phyloP scores from a whole-genome alignment of 225 moss, liverwort and hornwort species.

The Antitrichia curtipendula region DNA sequence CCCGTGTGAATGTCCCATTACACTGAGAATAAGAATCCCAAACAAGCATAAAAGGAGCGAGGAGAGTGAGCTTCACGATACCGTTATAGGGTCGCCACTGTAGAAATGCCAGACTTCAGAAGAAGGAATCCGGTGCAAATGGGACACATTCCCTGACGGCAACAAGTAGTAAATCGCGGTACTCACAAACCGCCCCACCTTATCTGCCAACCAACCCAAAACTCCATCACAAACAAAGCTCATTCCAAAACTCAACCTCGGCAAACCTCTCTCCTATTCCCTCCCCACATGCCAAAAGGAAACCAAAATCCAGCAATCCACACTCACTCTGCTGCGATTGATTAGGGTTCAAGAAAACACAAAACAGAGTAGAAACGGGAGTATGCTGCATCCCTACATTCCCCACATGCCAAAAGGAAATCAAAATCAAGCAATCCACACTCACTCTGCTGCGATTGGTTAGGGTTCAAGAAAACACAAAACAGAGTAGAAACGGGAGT shows the following conservation, averaged over 20 bases:
- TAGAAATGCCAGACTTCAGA: slow-evolving; percentile 87
- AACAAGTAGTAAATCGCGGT: slow-evolving; percentile 62
- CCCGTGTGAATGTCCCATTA: not conserved
- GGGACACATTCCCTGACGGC: slow-evolving; percentile 51
- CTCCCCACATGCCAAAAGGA: not conserved
- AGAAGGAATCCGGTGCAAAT: slow-evolving; percentile 56
- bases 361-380: not conserved
- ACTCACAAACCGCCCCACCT: slow-evolving; percentile 56
- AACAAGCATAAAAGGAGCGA: not conserved
- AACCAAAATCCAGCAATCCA: not conserved
- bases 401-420: not conserved
- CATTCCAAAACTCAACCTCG: not conserved
- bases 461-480: not conserved
- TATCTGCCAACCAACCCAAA: slow-evolving; percentile 21
- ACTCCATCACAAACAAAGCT: not conserved
- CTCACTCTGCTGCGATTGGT: not conserved
- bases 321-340: not conserved
- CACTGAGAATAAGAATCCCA: not conserved
- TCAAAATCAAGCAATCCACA: not conserved
- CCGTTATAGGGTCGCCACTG: slow-evolving; percentile 59
- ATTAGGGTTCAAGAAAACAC: not conserved
- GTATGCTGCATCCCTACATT: not conserved
- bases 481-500: not conserved
- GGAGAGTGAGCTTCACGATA: not conserved
- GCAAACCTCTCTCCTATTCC: not conserved